Evolutionary conservation across 495 filamentous ascomycete species (phyloP).

Genomic region (Thermothielavioides terrestris): DNA sequence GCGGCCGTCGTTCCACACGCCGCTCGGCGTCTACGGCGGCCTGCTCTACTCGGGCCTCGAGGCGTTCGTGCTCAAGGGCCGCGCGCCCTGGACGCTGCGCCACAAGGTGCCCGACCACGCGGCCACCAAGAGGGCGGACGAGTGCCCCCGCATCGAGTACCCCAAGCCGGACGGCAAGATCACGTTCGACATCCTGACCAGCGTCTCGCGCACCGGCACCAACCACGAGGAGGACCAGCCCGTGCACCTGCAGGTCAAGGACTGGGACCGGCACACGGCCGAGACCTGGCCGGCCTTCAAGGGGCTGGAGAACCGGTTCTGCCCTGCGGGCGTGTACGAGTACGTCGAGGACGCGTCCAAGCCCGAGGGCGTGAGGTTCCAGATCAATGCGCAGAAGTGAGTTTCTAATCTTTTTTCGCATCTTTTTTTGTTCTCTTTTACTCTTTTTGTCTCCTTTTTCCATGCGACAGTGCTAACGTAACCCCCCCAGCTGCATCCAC

Average conservation of each 20-base stretch:
- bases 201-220: conserved; percentile 86
- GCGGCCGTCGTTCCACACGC: conserved; percentile 82
- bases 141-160: conserved; percentile 85
- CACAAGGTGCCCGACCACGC: conserved; percentile 66
- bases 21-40: conserved; percentile 78
- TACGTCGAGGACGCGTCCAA: conserved; percentile 88
- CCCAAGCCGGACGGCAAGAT: conserved; percentile 92
- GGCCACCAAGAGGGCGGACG: conserved; percentile 71
- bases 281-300: conserved; percentile 80
- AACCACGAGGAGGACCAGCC: conserved; percentile 99
- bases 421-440: background rate
- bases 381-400: conserved; percentile 97
- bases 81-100: conserved; percentile 84
- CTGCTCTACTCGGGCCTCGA: conserved; percentile 90
- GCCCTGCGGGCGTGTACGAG: conserved; percentile 97
- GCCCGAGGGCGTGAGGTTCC: conserved; percentile 78
- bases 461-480: background rate
- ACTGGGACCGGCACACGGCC: conserved; percentile 83
- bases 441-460: background rate
- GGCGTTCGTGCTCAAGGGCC: conserved; percentile 77
- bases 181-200: conserved; percentile 91
- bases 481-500: conserved; percentile 73
- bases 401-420: conserved; percentile 37
- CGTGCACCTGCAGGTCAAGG: conserved; percentile 84
- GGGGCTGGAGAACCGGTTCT: conserved; percentile 96